These are phyloP conservation scores for Thraustochytrium striatum DNA, from an alignment of 352 stramenopile genomes.

Conservation along the genomic window DNA sequence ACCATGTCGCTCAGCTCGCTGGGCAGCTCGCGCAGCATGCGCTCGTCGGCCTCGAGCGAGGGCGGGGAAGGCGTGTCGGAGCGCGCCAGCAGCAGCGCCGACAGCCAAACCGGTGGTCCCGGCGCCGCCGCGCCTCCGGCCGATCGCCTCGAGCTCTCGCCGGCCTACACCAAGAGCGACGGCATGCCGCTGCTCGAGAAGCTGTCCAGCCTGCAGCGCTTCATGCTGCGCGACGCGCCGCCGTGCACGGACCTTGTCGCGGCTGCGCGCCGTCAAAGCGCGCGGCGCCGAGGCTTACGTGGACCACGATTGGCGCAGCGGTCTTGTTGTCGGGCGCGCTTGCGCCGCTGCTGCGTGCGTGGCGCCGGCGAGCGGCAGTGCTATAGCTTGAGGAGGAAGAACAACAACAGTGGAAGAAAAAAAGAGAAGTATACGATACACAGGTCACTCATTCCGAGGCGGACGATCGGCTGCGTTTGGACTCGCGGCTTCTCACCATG, in stretches of 20 bases:
- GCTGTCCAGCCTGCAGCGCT: conserved; percentile 16
- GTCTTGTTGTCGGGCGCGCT: background rate
- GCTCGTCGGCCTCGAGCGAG: background rate
- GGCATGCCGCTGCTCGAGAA: conserved; percentile 33
- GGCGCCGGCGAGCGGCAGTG: background rate
- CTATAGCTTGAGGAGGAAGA: background rate
- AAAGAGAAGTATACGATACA: background rate
- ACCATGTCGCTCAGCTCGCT: conserved; percentile 10
- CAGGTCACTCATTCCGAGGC: background rate
- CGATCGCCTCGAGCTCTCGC: background rate
- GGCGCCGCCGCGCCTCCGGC: background rate
- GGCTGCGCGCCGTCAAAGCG: background rate
- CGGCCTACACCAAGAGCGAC: background rate
- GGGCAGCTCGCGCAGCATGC: background rate
- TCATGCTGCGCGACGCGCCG: background rate
- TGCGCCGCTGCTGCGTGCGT: background rate
- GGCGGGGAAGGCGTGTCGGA: background rate
- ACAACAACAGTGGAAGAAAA: background rate
- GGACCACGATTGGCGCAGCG: background rate
- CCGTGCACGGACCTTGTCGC: background rate
- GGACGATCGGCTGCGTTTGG: background rate
- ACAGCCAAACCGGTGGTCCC: too few species aligned
- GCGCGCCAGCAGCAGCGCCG: too few species aligned
- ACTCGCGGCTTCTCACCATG: background rate
- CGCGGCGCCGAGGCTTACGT: background rate